Percentiles rank a stretch among this genome's conserved stretches.
These are phyloP conservation scores for Penicillium ochrochloron DNA, from an alignment of 495 filamentous ascomycete genomes.

Conservation along the genomic window DNA sequence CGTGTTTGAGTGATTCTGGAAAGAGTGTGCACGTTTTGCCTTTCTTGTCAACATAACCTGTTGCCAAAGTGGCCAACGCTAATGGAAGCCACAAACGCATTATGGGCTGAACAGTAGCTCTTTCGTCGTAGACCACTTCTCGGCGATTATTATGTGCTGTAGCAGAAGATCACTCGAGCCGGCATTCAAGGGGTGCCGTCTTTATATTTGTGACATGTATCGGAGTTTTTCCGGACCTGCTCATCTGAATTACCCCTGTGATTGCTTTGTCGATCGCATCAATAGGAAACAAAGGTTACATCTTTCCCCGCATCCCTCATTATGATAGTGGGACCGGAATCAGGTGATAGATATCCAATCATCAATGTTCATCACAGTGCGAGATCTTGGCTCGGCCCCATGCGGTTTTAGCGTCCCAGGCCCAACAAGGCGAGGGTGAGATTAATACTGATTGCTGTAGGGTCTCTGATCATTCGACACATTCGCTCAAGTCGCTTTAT, in stretches of 20 bases:
- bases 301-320: conserved; percentile 16
- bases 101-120: neutral
- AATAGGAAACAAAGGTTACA: conserved; percentile 5
- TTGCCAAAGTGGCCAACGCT: conserved; percentile 15
- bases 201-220: conserved; percentile 5
- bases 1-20: conserved; percentile 27
- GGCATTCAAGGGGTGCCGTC: neutral
- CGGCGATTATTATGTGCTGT: neutral
- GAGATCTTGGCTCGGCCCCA: conserved; percentile 11
- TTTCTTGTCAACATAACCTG: conserved; percentile 22
- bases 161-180: neutral
- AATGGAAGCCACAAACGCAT: conserved; percentile 15
- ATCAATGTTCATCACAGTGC: conserved; percentile 4
- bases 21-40: conserved; percentile 22
- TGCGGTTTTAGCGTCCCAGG: conserved; percentile 2
- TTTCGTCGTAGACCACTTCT: neutral
- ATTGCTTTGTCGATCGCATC: conserved; percentile 2
- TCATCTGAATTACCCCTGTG: conserved; percentile 7
- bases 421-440: neutral
- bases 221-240: neutral
- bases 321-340: conserved; percentile 1
- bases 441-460: neutral
- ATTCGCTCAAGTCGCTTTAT: too few species aligned
- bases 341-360: conserved; percentile 22
- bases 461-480: conserved; percentile 3